Base-by-base conservation (phyloP, 306 rosid species). In the Ormosia emarginata region DNA sequence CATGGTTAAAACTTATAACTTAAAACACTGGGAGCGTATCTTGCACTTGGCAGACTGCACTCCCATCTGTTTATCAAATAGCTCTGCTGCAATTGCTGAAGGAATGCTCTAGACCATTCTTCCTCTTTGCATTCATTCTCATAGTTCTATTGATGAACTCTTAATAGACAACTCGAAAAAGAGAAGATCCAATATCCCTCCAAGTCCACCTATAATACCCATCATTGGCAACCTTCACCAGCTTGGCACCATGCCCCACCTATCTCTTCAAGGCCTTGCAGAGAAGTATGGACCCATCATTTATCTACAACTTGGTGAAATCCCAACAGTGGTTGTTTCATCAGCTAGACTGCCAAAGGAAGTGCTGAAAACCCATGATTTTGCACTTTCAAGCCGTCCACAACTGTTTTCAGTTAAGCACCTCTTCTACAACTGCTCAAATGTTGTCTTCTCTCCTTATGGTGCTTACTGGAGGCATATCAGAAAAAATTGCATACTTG, bases 381-480 rank as follows among this genome's bases (percentile, higher is more conserved):
- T 87, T 47, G 92, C 90, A 43, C 83, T 91, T 2, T 73, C 90
- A 14, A 91, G 81, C 84, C 78, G 86, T 2, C 88, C 86, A 17
- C 83, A 85, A 8, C 43, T 90, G 36, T 86, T 79, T 77, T 69
- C 93, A 18, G 96, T 94, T 14, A 90, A 85, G n/a, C 71, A 90
- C 71, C 89, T 91, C 33, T 84, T 91, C 46, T 93, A 90, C 62
- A 79, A 93, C 30, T 90, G 93, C 80, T 90, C 93, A 7, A 46
- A 93, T 17, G 46, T 89, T 18, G 92, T 0, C 24, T 90, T 87
- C 78, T 68, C 97, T 3, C 91, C 93, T 11, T 93, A 91, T 4
- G 88, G 90, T 50, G 83, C 89, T n/a, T 91, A 93, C 41, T 90
- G 92, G 97, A 90, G 94, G 56, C 81, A 90, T 41, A 61, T 91